phyloP scores from a whole-genome alignment of 306 rosid species.

The Ochetophila trinervis region DNA sequence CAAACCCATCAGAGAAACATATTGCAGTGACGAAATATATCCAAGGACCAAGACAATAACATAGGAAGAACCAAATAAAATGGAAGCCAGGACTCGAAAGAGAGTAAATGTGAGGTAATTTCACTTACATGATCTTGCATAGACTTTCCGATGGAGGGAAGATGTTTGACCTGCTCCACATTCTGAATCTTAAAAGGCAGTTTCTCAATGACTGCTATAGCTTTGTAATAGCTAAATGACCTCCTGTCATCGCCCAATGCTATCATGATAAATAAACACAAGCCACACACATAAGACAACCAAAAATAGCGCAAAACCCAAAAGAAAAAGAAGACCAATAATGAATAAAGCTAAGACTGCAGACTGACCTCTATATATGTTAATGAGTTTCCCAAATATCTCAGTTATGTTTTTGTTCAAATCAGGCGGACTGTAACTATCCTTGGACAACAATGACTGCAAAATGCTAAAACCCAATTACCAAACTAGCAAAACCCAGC shows the following conservation, averaged over 20 bases:
- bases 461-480: slow-evolving; percentile 17
- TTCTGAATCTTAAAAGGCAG: slow-evolving; percentile 73
- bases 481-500: background rate
- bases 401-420: slow-evolving; percentile 69
- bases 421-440: slow-evolving; percentile 70
- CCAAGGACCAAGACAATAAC: background rate
- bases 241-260: slow-evolving; percentile 92
- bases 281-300: slow-evolving; percentile 26
- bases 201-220: slow-evolving; percentile 79
- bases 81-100: background rate
- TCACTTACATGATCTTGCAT: slow-evolving; percentile 85
- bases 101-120: background rate
- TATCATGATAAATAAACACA: slow-evolving; percentile 35
- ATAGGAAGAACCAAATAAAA: background rate
- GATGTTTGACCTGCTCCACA: slow-evolving; percentile 61
- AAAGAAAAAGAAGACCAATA: slow-evolving; percentile 3
- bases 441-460: slow-evolving; percentile 43
- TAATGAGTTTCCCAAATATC: slow-evolving; percentile 81
- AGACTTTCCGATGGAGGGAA: slow-evolving; percentile 84
- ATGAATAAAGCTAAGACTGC: background rate
- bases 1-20: background rate
- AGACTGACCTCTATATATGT: slow-evolving; percentile 77
- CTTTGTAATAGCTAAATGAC: slow-evolving; percentile 94
- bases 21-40: background rate
- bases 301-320: slow-evolving; percentile 1